Evolutionary conservation across 441 rosid species (phyloP).

Genomic region (Capsella rubella): DNA sequence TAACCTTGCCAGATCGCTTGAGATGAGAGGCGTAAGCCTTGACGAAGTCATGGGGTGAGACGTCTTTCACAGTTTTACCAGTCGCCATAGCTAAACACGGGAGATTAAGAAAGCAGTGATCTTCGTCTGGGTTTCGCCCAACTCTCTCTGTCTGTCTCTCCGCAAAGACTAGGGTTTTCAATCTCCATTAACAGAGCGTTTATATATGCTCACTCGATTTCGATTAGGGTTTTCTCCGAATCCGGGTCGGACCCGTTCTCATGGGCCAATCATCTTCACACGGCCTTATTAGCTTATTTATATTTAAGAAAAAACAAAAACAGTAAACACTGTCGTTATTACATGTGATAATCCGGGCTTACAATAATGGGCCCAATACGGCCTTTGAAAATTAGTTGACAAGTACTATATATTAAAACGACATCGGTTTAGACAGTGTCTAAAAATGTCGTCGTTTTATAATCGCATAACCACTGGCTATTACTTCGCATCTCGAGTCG

Average conservation of each 20-base stretch:
- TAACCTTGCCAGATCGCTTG: conserved; percentile 53
- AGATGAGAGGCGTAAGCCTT: conserved; percentile 52
- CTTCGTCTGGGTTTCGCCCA: conserved; percentile 35
- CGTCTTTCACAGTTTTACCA: conserved; percentile 49
- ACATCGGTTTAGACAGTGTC: background rate
- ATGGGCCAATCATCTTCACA: conserved; percentile 16
- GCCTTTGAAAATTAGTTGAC: background rate
- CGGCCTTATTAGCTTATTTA: background rate
- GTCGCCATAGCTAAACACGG: conserved; percentile 42
- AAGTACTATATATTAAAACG: background rate
- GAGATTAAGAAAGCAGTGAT: conserved; percentile 19
- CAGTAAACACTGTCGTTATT: no score
- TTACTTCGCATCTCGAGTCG: conserved; percentile 39
- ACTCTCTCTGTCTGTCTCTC: conserved; percentile 30
- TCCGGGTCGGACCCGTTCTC: conserved; percentile 35
- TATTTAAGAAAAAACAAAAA: no score
- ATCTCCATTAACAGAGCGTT: background rate
- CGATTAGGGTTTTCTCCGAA: conserved; percentile 38
- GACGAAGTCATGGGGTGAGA: conserved; percentile 50
- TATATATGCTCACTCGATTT: conserved; percentile 17
- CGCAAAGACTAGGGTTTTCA: conserved; percentile 30
- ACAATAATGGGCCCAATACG: background rate
- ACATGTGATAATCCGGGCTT: no score
- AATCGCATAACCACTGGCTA: conserved; percentile 29
- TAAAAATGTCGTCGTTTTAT: conserved; percentile 4